Evolutionary conservation across 495 filamentous ascomycete species (phyloP), one percentile per base, ranked within the genome.

Genomic region (Penicillium pulvis): DNA sequence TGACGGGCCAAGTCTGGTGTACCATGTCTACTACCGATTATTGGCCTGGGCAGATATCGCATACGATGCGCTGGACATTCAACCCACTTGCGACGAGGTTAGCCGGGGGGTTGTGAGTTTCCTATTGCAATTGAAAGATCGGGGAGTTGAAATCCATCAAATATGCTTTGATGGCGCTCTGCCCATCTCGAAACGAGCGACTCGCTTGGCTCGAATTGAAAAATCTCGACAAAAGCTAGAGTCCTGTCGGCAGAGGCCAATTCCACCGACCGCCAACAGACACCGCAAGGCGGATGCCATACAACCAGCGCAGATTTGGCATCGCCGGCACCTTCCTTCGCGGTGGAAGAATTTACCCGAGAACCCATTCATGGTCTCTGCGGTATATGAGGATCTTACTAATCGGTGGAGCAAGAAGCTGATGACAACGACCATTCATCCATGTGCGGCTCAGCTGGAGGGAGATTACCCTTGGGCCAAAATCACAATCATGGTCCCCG

Each of bases 141-240:
- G 74, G 48, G 80, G 82, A 12, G 75, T 90, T 19, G 66, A 65
- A 31, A 79, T 93, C 64, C 60, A 73, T 51, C 56, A 68, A 31
- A 90, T 95, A 52, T 92, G 84, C 67, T 93, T 95, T 56, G 91
- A 95, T 67, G 89, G 90, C 24, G 86, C 82, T 44, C 75, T 95
- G 11, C 91, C 91, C 9, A 46, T 72, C 6, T 61, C 68, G 16
- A 91, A 91, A 59, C 75, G 76, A 24, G 59, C 71, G 0, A 82
- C 76, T 8, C 79, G 88, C n/a, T 55, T 79, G 20, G 41, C 62
- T 9, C 79, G 88, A 17, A 74, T 89, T n/a, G 67, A 77, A 43
- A 69, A 53, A 53, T 75, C 65, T 9, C 71, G 82, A 52, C 77
- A 66, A 28, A 70, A 68, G 26, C 58, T 85, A 20, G 66, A 74